phyloP scores from a whole-genome alignment of 306 rosid genomes.

The Echinosophora koreensis region DNA sequence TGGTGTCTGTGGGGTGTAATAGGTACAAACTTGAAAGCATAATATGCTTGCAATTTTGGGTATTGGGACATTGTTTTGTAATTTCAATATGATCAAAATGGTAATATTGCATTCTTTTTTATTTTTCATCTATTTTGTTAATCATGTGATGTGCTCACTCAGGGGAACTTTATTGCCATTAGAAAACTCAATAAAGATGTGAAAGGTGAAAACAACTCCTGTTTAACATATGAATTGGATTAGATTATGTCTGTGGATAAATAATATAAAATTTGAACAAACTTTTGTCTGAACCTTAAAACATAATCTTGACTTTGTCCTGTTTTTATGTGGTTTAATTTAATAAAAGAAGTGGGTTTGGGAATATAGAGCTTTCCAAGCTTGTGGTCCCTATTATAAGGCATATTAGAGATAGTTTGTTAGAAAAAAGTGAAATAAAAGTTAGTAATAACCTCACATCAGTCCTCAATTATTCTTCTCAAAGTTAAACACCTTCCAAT shows the following conservation, averaged over 20 bases:
- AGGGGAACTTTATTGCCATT: background rate
- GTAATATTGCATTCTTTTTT: constrained; percentile 3
- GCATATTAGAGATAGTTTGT: constrained; percentile 29
- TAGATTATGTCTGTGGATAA: constrained; percentile 32
- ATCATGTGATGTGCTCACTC: constrained; percentile 22
- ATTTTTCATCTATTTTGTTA: background rate
- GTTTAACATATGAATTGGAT: constrained; percentile 14
- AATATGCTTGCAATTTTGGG: constrained; percentile 46
- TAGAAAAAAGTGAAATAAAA: constrained; percentile 37
- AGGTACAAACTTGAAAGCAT: constrained; percentile 34
- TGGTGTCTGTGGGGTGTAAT: constrained; percentile 42
- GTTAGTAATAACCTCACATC: background rate
- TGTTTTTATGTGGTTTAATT: constrained; percentile 48
- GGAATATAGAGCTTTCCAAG: constrained; percentile 44
- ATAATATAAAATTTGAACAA: constrained; percentile 38
- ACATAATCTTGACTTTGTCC: constrained; percentile 54
- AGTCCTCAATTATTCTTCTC: constrained; percentile 42
- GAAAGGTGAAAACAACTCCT: background rate
- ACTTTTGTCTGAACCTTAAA: constrained; percentile 45
- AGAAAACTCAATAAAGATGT: constrained; percentile 28
- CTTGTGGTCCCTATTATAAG: constrained; percentile 40
- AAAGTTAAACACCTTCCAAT: constrained; percentile 29
- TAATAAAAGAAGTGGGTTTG: constrained; percentile 51
- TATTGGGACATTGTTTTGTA: background rate
- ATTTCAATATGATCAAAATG: constrained; percentile 33